Conservation (phyloP, 2,329 filamentous ascomycete genomes). For the Penicillium sp. region DNA sequence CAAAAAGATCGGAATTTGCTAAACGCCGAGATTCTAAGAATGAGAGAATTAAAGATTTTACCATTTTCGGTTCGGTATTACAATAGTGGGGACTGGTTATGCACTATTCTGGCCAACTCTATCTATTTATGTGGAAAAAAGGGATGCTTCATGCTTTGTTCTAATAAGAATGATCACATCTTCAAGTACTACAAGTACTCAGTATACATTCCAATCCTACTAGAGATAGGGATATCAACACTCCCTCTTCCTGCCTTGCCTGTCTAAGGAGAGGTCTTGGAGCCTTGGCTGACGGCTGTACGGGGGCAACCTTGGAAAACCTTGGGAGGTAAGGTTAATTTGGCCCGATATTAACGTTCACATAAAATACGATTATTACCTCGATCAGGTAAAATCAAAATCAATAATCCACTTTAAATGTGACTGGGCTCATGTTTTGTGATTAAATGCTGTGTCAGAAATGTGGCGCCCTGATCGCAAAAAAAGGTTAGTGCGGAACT, state of each 20-base stretch:
- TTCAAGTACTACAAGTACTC: too few species aligned
- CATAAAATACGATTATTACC: slow-evolving; percentile 13
- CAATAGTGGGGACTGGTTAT: slow-evolving; percentile 1
- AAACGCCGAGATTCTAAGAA: slow-evolving; percentile 27
- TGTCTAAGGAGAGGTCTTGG: slow-evolving; percentile 13
- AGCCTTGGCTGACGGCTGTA: slow-evolving; percentile 24
- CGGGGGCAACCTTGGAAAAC: slow-evolving; percentile 16
- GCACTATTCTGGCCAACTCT: neutral
- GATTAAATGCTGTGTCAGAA: slow-evolving; percentile 20
- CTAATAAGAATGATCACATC: neutral
- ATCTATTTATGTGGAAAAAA: neutral
- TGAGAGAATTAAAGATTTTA: slow-evolving; percentile 5
- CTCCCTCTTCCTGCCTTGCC: too few species aligned
- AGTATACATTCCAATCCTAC: too few species aligned
- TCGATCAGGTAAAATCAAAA: neutral
- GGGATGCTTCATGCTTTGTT: neutral
- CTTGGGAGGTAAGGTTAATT: slow-evolving; percentile 20
- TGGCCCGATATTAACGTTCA: slow-evolving; percentile 16
- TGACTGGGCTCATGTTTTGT: neutral
- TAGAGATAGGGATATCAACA: too few species aligned
- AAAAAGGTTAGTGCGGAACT: slow-evolving; percentile 39
- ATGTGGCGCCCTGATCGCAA: slow-evolving; percentile 37
- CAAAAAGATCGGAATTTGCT: slow-evolving; percentile 24
- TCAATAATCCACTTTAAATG: slow-evolving; percentile 8
- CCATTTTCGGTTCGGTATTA: slow-evolving; percentile 8